A percentile compares a stretch with the other conserved stretches of the same genome.
phyloP scores from a whole-genome alignment of 108 stramenopile genomes.

The Cyclotella sp. region DNA sequence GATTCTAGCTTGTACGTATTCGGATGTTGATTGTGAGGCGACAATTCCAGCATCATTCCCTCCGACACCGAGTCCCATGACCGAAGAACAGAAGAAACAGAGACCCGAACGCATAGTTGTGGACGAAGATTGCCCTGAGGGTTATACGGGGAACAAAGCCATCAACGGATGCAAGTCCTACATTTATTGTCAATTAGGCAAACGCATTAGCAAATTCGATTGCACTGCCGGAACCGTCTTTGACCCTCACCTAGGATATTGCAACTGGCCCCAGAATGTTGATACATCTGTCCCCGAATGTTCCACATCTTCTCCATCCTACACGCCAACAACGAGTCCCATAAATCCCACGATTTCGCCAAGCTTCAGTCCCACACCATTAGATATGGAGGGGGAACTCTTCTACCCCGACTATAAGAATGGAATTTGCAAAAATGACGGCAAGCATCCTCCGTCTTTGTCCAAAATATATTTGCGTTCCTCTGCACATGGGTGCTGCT shows the following conservation, averaged over 20 bases:
- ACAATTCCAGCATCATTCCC: neutral
- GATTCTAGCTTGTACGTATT: conserved; percentile 14
- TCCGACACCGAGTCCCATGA: neutral
- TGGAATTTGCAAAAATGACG: conserved; percentile 31
- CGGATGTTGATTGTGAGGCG: conserved; percentile 1
- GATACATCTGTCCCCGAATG: conserved; percentile 1
- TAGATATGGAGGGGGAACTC: conserved; percentile 13
- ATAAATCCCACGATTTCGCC: conserved; percentile 21
- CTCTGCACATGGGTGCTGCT: conserved; percentile 13
- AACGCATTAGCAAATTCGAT: neutral
- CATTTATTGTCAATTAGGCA: conserved; percentile 25
- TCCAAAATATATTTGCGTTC: conserved; percentile 7
- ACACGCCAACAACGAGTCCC: conserved; percentile 11
- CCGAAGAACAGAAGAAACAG: neutral
- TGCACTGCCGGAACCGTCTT: conserved; percentile 24
- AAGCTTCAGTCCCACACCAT: conserved; percentile 15
- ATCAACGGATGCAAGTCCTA: conserved; percentile 13
- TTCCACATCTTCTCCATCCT: conserved; percentile 3
- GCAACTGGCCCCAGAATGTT: conserved; percentile 26
- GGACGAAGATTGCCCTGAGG: conserved; percentile 8
- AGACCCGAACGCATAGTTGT: conserved; percentile 20
- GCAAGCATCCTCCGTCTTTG: conserved; percentile 17
- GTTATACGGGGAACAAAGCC: conserved; percentile 18
- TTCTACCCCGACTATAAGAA: conserved; percentile 37
- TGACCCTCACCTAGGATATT: conserved; percentile 6